These are phyloP conservation scores for Colletotrichum destructivum DNA, from an alignment of 2,329 filamentous ascomycete genomes.

Conservation along the genomic window DNA sequence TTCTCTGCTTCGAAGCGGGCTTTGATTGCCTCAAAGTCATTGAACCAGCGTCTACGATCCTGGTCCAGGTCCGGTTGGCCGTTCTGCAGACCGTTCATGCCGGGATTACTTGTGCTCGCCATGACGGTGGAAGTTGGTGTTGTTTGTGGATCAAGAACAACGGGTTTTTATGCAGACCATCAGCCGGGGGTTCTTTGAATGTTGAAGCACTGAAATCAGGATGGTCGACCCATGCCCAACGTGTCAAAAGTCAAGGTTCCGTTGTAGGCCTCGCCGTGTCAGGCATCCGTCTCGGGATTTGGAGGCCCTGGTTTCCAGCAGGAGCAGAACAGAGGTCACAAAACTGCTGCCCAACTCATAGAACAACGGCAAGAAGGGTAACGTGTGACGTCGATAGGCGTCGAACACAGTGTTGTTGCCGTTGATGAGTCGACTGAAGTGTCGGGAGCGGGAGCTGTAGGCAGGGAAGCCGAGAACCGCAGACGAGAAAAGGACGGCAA, in stretches of 20 bases:
- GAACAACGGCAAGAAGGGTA: not conserved
- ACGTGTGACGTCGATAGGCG: not conserved
- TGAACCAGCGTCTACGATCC: conserved; percentile 33
- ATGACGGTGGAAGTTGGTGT: conserved; percentile 11
- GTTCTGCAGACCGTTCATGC: not conserved
- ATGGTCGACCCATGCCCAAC: conserved; percentile 24
- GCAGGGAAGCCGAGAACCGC: too few species aligned
- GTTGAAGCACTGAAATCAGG: conserved; percentile 6
- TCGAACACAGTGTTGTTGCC: not conserved
- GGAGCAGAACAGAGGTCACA: not conserved
- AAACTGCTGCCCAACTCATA: not conserved
- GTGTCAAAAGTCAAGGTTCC: not conserved
- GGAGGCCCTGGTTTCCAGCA: not conserved
- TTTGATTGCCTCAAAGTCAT: conserved; percentile 16
- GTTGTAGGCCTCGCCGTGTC: not conserved
- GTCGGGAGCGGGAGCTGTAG: not conserved
- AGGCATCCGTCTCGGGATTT: not conserved
- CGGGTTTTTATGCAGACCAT: not conserved
- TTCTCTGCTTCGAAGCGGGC: conserved; percentile 28
- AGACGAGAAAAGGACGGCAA: not conserved
- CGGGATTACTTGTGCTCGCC: conserved; percentile 14
- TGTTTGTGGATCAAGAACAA: too few species aligned
- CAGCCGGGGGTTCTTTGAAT: not conserved
- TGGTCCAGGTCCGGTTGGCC: conserved; percentile 27
- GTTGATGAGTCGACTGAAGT: not conserved